Evolutionary conservation across 441 rosid genomes (phyloP).

Genomic region (Populus hybrid): DNA sequence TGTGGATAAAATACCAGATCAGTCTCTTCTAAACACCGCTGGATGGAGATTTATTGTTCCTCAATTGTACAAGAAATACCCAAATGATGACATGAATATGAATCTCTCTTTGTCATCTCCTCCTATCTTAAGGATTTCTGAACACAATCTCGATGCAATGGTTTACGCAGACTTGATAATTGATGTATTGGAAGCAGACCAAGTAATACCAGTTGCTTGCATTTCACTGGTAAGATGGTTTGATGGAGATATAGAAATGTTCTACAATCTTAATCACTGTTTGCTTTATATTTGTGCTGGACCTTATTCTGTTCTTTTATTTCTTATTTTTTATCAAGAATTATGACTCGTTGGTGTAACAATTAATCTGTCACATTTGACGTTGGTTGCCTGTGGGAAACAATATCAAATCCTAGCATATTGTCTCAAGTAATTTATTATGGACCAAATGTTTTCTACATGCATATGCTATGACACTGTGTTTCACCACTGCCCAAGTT

Average conservation of each 20-base stretch:
- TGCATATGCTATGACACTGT: background rate
- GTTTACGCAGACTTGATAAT: slow-evolving; percentile 64
- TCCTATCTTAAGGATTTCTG: slow-evolving; percentile 62
- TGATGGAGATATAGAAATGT: background rate
- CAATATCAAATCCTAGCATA: background rate
- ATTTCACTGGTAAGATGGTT: slow-evolving; percentile 67
- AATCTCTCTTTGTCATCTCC: slow-evolving; percentile 79
- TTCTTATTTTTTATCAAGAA: background rate
- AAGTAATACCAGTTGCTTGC: slow-evolving; percentile 87
- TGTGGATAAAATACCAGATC: slow-evolving; percentile 84
- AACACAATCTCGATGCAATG: slow-evolving; percentile 60
- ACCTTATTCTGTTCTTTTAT: background rate
- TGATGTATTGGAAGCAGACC: slow-evolving; percentile 56
- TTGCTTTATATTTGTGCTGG: background rate
- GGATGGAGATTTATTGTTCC: slow-evolving; percentile 88
- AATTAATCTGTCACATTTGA: background rate
- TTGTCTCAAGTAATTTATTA: background rate
- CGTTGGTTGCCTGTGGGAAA: background rate
- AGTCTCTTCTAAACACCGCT: slow-evolving; percentile 83
- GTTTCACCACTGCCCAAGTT: background rate
- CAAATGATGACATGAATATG: slow-evolving; percentile 76
- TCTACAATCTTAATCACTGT: background rate
- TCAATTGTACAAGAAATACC: slow-evolving; percentile 81
- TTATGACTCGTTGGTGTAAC: background rate
- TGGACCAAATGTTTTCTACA: background rate